These are phyloP conservation scores for Plasmodium yoelii DNA, from an alignment of 169 alveolate genomes.

Conservation along the genomic window DNA sequence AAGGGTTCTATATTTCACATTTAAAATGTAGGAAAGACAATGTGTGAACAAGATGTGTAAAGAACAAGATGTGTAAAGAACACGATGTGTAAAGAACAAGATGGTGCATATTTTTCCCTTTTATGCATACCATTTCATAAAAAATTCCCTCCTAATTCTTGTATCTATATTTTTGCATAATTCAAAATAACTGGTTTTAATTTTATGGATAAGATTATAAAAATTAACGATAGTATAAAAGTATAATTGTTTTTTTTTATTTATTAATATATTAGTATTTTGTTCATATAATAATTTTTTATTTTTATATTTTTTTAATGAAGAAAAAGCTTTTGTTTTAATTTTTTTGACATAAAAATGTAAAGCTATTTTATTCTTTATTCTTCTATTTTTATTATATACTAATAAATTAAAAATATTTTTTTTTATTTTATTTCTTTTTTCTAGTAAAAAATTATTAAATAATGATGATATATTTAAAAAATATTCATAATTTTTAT, in stretches of 20 bases:
- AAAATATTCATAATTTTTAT: slow-evolving; percentile 15
- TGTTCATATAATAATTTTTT: not conserved
- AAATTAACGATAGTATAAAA: slow-evolving; percentile 33
- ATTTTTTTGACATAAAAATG: slow-evolving; percentile 4
- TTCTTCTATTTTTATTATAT: slow-evolving; percentile 26
- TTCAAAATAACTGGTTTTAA: slow-evolving; percentile 15
- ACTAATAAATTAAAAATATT: slow-evolving; percentile 14
- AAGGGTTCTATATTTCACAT: not conserved
- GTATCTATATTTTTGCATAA: not conserved
- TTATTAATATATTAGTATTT: not conserved
- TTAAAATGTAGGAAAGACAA: too few species aligned
- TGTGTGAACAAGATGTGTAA: too few species aligned
- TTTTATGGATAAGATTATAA: slow-evolving; percentile 28
- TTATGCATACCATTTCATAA: slow-evolving; percentile 13
- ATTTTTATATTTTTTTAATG: not conserved
- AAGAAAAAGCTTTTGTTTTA: slow-evolving; percentile 2
- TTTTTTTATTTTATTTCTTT: slow-evolving; percentile 40
- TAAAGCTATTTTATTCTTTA: slow-evolving; percentile 22
- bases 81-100: too few species aligned
- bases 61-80: too few species aligned
- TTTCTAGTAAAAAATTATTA: slow-evolving; percentile 46
- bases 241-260: slow-evolving; percentile 5
- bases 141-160: slow-evolving; percentile 10
- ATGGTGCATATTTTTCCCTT: not conserved
- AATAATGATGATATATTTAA: slow-evolving; percentile 7